phyloP scores from a whole-genome alignment of 1,139 yeast species.

The Kurtzmaniella natalensis region DNA sequence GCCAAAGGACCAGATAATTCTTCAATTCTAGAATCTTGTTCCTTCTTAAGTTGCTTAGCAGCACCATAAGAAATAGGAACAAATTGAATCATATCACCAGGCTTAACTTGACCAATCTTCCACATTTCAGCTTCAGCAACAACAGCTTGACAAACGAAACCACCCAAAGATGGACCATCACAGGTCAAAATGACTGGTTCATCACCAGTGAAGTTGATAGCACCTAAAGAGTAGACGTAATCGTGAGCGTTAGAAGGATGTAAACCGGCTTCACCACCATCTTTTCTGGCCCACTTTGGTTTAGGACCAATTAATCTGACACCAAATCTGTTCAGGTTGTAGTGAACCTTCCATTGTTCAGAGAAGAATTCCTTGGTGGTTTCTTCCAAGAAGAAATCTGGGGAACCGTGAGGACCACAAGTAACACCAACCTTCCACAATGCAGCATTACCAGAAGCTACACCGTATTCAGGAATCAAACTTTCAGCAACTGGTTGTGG shows the following conservation, averaged over 20 bases:
- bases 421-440: constrained; percentile 90
- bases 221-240: constrained; percentile 93
- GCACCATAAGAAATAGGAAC: constrained; percentile 67
- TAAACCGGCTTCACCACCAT: constrained; percentile 97
- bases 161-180: constrained; percentile 97
- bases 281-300: constrained; percentile 94
- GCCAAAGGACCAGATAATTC: constrained; percentile 41
- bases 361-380: constrained; percentile 70
- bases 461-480: constrained; percentile 52
- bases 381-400: constrained; percentile 84
- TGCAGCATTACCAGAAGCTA: constrained; percentile 30
- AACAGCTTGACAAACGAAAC: constrained; percentile 94
- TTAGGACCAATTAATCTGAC: constrained; percentile 93
- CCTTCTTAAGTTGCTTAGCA: constrained; percentile 59
- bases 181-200: constrained; percentile 96
- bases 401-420: constrained; percentile 97
- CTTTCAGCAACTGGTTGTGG: constrained; percentile 56
- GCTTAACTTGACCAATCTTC: constrained; percentile 97
- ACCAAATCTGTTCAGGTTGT: constrained; percentile 95
- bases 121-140: constrained; percentile 96
- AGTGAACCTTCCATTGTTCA: constrained; percentile 88
- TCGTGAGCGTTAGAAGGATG: constrained; percentile 98
- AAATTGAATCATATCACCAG: constrained; percentile 82
- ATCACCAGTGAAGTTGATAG: constrained; percentile 96
- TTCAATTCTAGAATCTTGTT: constrained; percentile 55